phyloP scores from a whole-genome alignment of 768 basidiomycete genomes.

The Serendipita indica region DNA sequence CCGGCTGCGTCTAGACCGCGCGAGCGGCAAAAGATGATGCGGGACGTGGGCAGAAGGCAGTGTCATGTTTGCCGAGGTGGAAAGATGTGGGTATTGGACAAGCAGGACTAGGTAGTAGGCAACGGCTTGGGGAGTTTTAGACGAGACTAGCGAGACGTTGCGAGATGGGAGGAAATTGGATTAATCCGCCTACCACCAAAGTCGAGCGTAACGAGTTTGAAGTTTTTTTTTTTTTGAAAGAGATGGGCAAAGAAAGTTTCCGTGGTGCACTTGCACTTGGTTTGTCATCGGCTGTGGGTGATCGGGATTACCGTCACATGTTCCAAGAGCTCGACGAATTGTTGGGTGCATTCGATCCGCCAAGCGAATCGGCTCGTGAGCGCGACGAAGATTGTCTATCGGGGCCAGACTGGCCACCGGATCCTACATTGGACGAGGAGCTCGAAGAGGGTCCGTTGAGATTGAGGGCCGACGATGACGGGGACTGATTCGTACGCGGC shows the following conservation, averaged over 20 bases:
- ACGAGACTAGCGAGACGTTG: neutral
- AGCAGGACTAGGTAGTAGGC: neutral
- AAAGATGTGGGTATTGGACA: neutral
- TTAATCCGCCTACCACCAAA: neutral
- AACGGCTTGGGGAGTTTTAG: neutral
- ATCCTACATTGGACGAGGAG: neutral
- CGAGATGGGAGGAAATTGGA: neutral
- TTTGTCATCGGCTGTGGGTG: neutral
- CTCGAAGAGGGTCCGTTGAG: neutral
- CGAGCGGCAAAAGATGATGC: too few species aligned
- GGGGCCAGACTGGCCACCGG: neutral
- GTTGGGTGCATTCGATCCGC: neutral
- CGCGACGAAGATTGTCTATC: neutral
- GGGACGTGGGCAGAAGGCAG: too few species aligned
- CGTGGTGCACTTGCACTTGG: neutral
- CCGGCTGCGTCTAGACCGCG: too few species aligned
- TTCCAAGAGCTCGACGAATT: neutral
- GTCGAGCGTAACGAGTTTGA: neutral
- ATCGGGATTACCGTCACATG: neutral
- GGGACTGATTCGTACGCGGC: neutral
- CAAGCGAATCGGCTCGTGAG: neutral
- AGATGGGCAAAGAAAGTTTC: neutral
- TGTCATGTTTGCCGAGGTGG: too few species aligned
- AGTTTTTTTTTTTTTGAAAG: neutral
- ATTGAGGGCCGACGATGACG: neutral